Base-by-base conservation (phyloP, 148 eudicot genomes). In the Tetragonia tetragonoides region DNA sequence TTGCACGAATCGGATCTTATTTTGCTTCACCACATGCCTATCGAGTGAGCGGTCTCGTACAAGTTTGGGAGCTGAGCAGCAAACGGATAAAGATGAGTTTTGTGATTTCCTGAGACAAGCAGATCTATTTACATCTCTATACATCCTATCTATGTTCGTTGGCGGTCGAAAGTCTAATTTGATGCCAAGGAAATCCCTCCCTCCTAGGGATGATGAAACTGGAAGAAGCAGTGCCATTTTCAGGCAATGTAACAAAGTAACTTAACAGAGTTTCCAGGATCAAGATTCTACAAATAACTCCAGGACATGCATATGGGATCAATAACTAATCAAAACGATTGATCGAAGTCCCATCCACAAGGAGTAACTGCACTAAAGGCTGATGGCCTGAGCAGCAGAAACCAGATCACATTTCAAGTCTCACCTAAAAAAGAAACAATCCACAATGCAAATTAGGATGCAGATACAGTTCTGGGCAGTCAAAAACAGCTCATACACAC, bases 1-100 rank as follows among this genome's bases (percentile, higher is more conserved):
- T 64, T 90, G 97, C 28, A 93, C 97, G 79, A 95, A 95, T 4
- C 99, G 88, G 40, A 90, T 86, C 83, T 83, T 91, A 81, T 95
- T 93, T 60, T 86, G 91, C 84, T 87, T 93, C 75, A 85, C 89
- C 28, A 95, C 89, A 79, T 95, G 94, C 81, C 82, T 92, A 78
- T 95, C 99, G 73, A 95, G 78, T 56, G 87, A 82, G 11, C 84
- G 90, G 71, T 95, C 99, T 54, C 89, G 89, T 72, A 91, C 90
- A 34, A 83, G 79, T 79, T 91, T 91, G n/a, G 81, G 84, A 56
- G 91, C 77, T 46, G 91, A 88, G 66, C 86, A 87, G 24, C 79
- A 68, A 24, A 85, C 82, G 20, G 83, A 70, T 70, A 84, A 65
- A 54, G 84, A 70, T 51, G 59, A 66, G 60, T 78, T 81, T 77